Evolutionary conservation across 768 basidiomycete genomes (phyloP).

Genomic region (Hericium coralloides): DNA sequence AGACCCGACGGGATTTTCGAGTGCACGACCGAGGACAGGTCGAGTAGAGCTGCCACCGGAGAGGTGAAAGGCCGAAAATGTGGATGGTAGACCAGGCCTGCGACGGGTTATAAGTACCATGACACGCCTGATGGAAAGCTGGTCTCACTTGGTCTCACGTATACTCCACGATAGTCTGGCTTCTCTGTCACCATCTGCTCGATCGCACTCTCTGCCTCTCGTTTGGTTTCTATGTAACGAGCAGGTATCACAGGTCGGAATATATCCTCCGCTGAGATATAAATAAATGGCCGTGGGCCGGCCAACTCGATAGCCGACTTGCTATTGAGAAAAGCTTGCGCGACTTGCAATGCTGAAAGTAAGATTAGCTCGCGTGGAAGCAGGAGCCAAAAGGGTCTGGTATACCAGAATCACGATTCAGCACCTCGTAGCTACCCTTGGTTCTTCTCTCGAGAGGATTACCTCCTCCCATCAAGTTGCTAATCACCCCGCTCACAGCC

Average conservation of each 20-base stretch:
- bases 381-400: conserved; percentile 7
- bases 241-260: conserved; percentile 80
- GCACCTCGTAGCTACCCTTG: conserved; percentile 53
- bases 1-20: conserved; percentile 42
- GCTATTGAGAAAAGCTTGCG: conserved; percentile 63
- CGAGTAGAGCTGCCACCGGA: conserved; percentile 74
- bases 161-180: conserved; percentile 57
- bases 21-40: conserved; percentile 71
- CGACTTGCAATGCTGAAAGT: conserved; percentile 56
- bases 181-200: conserved; percentile 36
- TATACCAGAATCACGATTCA: conserved; percentile 90
- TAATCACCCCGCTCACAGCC: conserved; percentile 39
- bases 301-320: conserved; percentile 18
- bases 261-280: conserved; percentile 91
- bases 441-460: conserved; percentile 52
- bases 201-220: conserved; percentile 77
- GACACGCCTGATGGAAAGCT: background rate
- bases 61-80: conserved; percentile 87
- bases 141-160: conserved; percentile 79
- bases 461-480: conserved; percentile 24
- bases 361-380: conserved; percentile 2
- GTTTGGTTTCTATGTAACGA: conserved; percentile 89
- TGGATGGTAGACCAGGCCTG: conserved; percentile 94
- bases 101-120: background rate
- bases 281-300: conserved; percentile 65